Conservation (phyloP, 2,329 filamentous ascomycete genomes). For the Neonectria coccinea region DNA sequence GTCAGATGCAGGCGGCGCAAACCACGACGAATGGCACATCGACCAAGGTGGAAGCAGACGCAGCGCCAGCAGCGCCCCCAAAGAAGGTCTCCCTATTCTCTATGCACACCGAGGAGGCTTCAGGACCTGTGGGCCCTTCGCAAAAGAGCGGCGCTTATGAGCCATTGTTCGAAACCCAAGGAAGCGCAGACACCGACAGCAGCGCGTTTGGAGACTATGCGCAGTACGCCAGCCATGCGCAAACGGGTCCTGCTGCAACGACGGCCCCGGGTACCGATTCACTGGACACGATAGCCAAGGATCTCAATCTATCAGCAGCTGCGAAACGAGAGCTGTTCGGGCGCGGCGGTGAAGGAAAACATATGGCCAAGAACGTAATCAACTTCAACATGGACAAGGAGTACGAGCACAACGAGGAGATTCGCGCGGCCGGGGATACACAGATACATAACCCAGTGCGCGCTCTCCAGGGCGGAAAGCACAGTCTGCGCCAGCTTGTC, state of each 20-base stretch:
- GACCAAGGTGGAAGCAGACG: constrained; percentile 31
- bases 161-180: constrained; percentile 60
- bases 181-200: constrained; percentile 33
- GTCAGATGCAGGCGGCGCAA: constrained; percentile 25
- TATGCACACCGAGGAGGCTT: constrained; percentile 59
- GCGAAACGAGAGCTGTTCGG: constrained; percentile 89
- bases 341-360: constrained; percentile 61
- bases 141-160: constrained; percentile 57
- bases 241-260: constrained; percentile 49
- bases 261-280: constrained; percentile 59
- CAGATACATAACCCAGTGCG: constrained; percentile 85
- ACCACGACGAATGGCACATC: constrained; percentile 35
- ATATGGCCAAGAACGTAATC: constrained; percentile 69
- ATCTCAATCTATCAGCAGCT: constrained; percentile 81
- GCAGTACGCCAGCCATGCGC: constrained; percentile 42
- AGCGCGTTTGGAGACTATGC: constrained; percentile 50
- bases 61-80: constrained; percentile 43
- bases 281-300: constrained; percentile 77
- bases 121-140: constrained; percentile 38
- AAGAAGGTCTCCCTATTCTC: constrained; percentile 78
- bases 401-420: constrained; percentile 84
- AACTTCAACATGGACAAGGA: constrained; percentile 92
- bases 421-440: constrained; percentile 77
- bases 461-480: constrained; percentile 84
- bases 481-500: constrained; percentile 88